phyloP scores from a whole-genome alignment of 2,329 filamentous ascomycete species.

The Diaporthe capsici region DNA sequence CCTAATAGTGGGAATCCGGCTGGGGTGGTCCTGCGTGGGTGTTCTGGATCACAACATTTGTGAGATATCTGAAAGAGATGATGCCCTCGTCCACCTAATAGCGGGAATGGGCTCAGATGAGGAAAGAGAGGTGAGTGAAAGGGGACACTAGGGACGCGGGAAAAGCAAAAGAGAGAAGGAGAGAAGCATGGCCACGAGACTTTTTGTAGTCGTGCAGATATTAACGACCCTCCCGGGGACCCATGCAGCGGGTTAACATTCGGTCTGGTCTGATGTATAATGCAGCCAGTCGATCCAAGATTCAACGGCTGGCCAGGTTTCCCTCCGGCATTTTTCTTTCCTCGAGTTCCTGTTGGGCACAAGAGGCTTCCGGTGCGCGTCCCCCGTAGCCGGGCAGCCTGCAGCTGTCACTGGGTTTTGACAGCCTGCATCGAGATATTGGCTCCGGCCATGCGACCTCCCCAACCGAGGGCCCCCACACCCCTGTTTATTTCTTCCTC shows the following conservation, averaged over 20 bases:
- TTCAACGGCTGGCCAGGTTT: constrained; percentile 24
- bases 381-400: constrained; percentile 18
- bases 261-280: constrained; percentile 25
- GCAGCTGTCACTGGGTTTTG: constrained; percentile 35
- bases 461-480: background rate
- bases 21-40: constrained; percentile 16
- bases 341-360: constrained; percentile 9
- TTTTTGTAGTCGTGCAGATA: constrained; percentile 22
- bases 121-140: constrained; percentile 19
- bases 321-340: background rate
- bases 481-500: background rate
- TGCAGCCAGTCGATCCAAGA: constrained; percentile 21
- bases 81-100: constrained; percentile 33
- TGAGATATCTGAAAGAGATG: background rate
- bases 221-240: constrained; percentile 17
- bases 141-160: background rate
- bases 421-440: constrained; percentile 23
- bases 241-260: constrained; percentile 22
- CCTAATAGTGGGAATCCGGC: constrained; percentile 41
- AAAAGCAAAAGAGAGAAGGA: constrained; percentile 13
- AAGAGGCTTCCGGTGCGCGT: background rate
- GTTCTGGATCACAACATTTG: constrained; percentile 20
- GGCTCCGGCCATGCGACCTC: background rate
- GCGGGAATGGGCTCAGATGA: constrained; percentile 31
- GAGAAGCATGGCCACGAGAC: constrained; percentile 16